Base-by-base conservation (phyloP, 2,329 filamentous ascomycete genomes). In the Fusarium torreyae region DNA sequence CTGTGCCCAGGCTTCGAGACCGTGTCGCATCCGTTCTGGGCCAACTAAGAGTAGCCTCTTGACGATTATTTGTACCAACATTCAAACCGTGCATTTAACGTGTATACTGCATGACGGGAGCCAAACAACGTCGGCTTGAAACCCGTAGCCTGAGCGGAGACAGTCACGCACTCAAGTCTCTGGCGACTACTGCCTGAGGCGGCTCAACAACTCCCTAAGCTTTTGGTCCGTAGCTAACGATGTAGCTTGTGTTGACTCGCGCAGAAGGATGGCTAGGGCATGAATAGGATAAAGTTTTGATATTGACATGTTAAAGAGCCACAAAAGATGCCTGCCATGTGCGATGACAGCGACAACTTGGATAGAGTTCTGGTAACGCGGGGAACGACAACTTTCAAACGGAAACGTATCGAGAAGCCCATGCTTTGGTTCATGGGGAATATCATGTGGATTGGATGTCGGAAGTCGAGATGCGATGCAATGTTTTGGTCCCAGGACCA, bases 311-410 rank as follows among this genome's bases (percentile, higher is more conserved):
- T 31, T 24, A 45, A 7, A 48, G 22, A 28, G 43, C 31, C 40
- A 49, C 40, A 49, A 36, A 54, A 36, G 26, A 51, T 33, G 44
- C n/a, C 11, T 50, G 34, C 59, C 59, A 63, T 62, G 52, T 65
- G 60, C 28, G n/a, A 42, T 59, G 60, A 52, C 61, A 48, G 40
- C 24, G 60, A 52, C 31, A 46, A 51, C 13, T 36, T 26, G 44
- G 60, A 65, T 65, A 65, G 45, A 65, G 53, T 65, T 60, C 64
- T 14, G 20, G 36, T 52, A 59, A 65, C 45, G 60, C 53, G 62
- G 62, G 62, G 62, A 65, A 65, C 13, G 20, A 28, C 34, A 64
- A 39, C 59, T 26, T 46, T 58, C n/a, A 28, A 50, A 22, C 45
- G 52, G 40, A 42, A 65, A 56, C 57, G 43, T 63, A 52, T 26